Conservation (phyloP, 495 filamentous ascomycete genomes). For the Chaetomium cochliodes region DNA sequence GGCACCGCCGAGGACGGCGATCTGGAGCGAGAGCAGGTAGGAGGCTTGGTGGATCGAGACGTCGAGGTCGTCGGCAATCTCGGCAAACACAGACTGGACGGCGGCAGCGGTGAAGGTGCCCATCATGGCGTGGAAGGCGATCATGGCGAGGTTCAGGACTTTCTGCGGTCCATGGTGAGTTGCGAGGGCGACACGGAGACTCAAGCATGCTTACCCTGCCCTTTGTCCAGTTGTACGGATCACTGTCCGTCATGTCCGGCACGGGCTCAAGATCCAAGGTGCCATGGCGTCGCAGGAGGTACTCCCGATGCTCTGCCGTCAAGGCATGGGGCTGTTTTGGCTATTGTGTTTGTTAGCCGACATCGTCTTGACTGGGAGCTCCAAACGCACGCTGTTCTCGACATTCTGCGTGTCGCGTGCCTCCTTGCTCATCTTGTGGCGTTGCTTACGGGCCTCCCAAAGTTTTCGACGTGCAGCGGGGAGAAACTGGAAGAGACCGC, state of each 20-base stretch:
- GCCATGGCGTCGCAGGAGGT: slow-evolving; percentile 16
- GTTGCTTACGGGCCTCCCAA: neutral
- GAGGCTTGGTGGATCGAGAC: slow-evolving; percentile 5
- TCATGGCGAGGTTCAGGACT: slow-evolving; percentile 7
- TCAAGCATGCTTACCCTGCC: neutral
- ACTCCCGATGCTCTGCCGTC: slow-evolving; percentile 9
- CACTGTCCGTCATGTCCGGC: slow-evolving; percentile 11
- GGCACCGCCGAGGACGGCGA: slow-evolving; percentile 7
- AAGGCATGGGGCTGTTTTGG: neutral
- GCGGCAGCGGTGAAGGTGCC: slow-evolving; percentile 10
- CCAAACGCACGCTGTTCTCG: neutral
- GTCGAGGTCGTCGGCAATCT: slow-evolving; percentile 8
- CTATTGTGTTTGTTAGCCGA: neutral
- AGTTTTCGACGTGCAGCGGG: neutral
- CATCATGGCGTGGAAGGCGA: slow-evolving; percentile 18
- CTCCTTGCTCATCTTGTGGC: slow-evolving; percentile 1
- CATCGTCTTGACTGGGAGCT: neutral
- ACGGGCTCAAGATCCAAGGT: slow-evolving; percentile 13
- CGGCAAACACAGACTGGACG: slow-evolving; percentile 6
- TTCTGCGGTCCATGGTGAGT: slow-evolving; percentile 3
- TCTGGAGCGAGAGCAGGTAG: slow-evolving; percentile 8
- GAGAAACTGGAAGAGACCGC: neutral
- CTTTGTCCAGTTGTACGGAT: slow-evolving; percentile 14
- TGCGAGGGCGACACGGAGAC: too few relatives aligned
- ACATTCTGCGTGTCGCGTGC: slow-evolving; percentile 1